Base-by-base conservation (phyloP, 2,329 filamentous ascomycete genomes). In the Arachnopeziza araneosa region DNA sequence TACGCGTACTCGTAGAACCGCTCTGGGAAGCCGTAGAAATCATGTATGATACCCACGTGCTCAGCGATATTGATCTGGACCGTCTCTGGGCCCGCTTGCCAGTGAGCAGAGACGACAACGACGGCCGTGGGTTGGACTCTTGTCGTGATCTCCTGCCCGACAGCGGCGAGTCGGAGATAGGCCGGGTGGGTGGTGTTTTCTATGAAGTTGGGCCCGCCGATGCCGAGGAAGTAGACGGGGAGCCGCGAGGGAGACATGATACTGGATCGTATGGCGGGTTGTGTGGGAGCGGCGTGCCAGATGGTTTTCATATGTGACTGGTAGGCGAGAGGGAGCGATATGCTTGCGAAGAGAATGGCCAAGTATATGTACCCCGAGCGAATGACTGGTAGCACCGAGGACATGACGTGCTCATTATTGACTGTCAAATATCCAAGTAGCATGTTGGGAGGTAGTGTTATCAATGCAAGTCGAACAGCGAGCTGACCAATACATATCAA, bases 91-190 rank as follows among this genome's bases (percentile, higher is more conserved):
- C 69, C 74, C 53, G 79, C 84, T 74, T 90, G 86, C 88, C 89
- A 92, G 72, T 92, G 88, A 0, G 87, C 89, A 1, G 88, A 91
- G 71, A 92, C 88, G 36, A 91, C 88, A 1, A 92, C 84, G 8
- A 91, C 79, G 3, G 87, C 89, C 63, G 83, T 85, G 1, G 88
- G 88, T 68, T 86, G 87, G 54, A 91, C 83, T 64, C 84, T 82
- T 32, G 81, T 77, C 0, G 87, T 90, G 70, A 92, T 91, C 67
- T 91, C 88, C 8, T 72, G 77, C 50, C 89, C 89, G 56, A 91
- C 84, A 24, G 77, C 71, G 64, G 85, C 81, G 2, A 93, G 80
- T 59, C 87, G 77, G 5, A 77, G 70, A 68, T 88, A 90, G 10
- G 84, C 89, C 1, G 87, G 86, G 69, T 92, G 89, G 0, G 83